phyloP scores from a whole-genome alignment of 192 early-diverging fungal species.

The Entomortierella lignicola region DNA sequence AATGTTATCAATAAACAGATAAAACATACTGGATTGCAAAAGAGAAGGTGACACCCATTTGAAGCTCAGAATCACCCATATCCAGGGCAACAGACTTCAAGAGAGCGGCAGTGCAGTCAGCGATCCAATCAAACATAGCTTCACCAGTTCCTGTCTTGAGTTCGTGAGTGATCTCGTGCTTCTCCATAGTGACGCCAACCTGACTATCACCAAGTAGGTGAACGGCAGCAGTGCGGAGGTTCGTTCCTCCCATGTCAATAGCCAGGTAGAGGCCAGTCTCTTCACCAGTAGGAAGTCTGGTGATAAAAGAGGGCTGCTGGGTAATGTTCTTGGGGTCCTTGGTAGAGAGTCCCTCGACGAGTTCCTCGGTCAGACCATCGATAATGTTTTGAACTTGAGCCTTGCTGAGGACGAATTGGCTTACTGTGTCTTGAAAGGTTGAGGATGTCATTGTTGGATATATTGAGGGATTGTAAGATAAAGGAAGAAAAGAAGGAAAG shows the following conservation, averaged over 20 bases:
- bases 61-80: slow-evolving; percentile 64
- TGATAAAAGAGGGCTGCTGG: slow-evolving; percentile 95
- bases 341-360: slow-evolving; percentile 58
- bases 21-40: slow-evolving; percentile 82
- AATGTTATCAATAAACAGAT: slow-evolving; percentile 3
- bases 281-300: slow-evolving; percentile 79
- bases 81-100: slow-evolving; percentile 54
- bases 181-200: slow-evolving; percentile 75
- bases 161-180: slow-evolving; percentile 79
- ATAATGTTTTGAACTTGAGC: slow-evolving; percentile 52
- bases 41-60: slow-evolving; percentile 86
- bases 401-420: slow-evolving; percentile 52
- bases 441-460: slow-evolving; percentile 29
- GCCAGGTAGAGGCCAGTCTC: slow-evolving; percentile 92
- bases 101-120: slow-evolving; percentile 69
- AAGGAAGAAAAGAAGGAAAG: neutral
- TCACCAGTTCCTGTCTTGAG: slow-evolving; percentile 81
- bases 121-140: slow-evolving; percentile 87
- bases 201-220: slow-evolving; percentile 81
- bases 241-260: slow-evolving; percentile 95
- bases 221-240: slow-evolving; percentile 90
- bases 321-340: slow-evolving; percentile 62
- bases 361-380: slow-evolving; percentile 48
- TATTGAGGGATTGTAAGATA: neutral
- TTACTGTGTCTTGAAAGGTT: slow-evolving; percentile 45